A percentile compares a stretch with the other conserved stretches of the same genome.
Conservation (phyloP, 306 rosid species). For the Arachis stenosperma region DNA sequence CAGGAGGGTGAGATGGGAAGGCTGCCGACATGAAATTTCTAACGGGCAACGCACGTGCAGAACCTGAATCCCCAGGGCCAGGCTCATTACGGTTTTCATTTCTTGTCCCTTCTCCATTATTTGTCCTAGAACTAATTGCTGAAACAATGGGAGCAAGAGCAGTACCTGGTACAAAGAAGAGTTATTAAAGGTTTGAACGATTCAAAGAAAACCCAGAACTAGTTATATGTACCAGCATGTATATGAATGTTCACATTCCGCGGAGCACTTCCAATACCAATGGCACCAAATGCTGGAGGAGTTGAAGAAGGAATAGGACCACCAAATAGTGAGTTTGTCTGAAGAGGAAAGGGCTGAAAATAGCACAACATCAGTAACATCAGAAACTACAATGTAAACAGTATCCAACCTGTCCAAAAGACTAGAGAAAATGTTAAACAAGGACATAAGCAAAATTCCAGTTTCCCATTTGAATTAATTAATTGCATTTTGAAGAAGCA, state of each 20-base stretch:
- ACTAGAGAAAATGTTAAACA: background rate
- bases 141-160: conserved; percentile 66
- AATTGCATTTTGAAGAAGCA: conserved; percentile 15
- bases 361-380: conserved; percentile 28
- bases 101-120: conserved; percentile 67
- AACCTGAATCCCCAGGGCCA: conserved; percentile 66
- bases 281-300: conserved; percentile 67
- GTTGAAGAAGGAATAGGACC: conserved; percentile 70
- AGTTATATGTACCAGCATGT: conserved; percentile 76
- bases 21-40: conserved; percentile 61
- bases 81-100: conserved; percentile 57
- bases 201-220: conserved; percentile 9
- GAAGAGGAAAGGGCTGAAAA: conserved; percentile 93
- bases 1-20: conserved; percentile 58
- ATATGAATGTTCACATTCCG: conserved; percentile 94
- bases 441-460: conserved; percentile 2
- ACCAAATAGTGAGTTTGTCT: conserved; percentile 74
- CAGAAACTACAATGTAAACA: conserved; percentile 29
- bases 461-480: conserved; percentile 23
- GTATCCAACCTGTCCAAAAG: background rate
- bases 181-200: conserved; percentile 34
- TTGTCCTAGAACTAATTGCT: conserved; percentile 76
- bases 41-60: conserved; percentile 54
- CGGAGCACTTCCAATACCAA: conserved; percentile 83
- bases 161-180: conserved; percentile 48